Evolutionary conservation across 2,329 filamentous ascomycete species (phyloP), one percentile per base, ranked within the genome.

Genomic region (Emmonsiellopsis sp.): DNA sequence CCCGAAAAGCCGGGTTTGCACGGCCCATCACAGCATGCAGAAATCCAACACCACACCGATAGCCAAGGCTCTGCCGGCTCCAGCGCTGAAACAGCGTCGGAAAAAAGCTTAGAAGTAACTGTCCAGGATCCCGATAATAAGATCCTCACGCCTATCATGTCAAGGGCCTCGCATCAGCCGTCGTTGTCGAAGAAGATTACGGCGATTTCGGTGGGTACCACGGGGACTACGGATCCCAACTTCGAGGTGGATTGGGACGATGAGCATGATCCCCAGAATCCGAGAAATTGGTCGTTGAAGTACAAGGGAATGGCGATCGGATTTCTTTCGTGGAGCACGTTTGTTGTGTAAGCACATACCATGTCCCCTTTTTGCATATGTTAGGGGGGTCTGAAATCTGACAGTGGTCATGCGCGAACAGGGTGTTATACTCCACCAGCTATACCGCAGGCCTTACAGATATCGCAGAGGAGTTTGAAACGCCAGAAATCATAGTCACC

Each of bases 211-310:
- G 62, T 72, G 34, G 69, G 69, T 8, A 77, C 74, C 5, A 71
- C 69, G 50, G 69, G 66, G 31, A 77, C 75, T 2, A 63, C 69
- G 13, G 74, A 80, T 58, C 79, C 77, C 32, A 80, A 82, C 32
- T 92, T 83, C 62, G 88, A 93, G 68, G 78, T 92, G 52, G 83
- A 86, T 62, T 90, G 88, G 65, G 78, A 80, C 13, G 79, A 80
- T 1, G 68, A 69, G n/a, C 71, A 78, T 55, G 84, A 86, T 61
- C 73, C 74, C 2, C 75, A 77, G 10, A 84, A 89, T 61, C 86
- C 87, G 0, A 75, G 78, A 53, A 84, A 86, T 63, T 91, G 87
- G 86, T 68, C 81, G 0, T 62, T 84, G 34, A 76, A 71, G 58
- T 81, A 78, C 62, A 84, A 82, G 59, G 67, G 73, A 50, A 64